A percentile compares a stretch with the other conserved stretches of the same genome.
phyloP scores from a whole-genome alignment of 2,329 filamentous ascomycete genomes.

The Aspergillus sp. region DNA sequence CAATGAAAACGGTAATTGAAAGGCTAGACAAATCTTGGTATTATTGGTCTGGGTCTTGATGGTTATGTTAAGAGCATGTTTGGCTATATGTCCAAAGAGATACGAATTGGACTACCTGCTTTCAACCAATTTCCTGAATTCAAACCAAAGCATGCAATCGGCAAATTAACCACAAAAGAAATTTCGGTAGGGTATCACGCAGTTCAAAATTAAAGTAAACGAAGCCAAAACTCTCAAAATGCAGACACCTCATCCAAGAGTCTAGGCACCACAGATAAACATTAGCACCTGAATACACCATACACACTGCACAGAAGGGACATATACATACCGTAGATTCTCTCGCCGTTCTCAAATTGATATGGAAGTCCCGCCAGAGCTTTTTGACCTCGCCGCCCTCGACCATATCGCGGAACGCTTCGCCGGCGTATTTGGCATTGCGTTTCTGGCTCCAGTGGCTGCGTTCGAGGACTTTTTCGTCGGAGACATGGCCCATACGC shows the following conservation, averaged over 20 bases:
- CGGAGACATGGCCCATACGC: constrained; percentile 56
- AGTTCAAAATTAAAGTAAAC: background rate
- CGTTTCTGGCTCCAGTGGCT: constrained; percentile 62
- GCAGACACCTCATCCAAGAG: background rate
- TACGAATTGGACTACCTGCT: too few species aligned
- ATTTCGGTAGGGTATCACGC: constrained; percentile 1
- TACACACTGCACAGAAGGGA: background rate
- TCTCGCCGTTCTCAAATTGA: constrained; percentile 59
- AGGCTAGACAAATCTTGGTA: too few species aligned
- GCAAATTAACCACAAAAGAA: background rate
- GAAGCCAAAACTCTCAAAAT: background rate
- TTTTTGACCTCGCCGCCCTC: constrained; percentile 57
- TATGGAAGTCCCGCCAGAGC: constrained; percentile 66
- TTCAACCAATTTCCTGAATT: too few species aligned
- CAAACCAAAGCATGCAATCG: too few species aligned
- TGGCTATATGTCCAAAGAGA: too few species aligned
- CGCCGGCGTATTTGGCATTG: constrained; percentile 60
- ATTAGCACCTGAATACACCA: background rate
- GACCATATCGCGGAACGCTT: constrained; percentile 66
- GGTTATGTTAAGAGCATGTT: too few species aligned
- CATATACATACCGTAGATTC: constrained; percentile 43
- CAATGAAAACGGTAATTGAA: too few species aligned
- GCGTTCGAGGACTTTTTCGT: constrained; percentile 60
- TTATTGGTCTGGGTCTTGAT: too few species aligned
- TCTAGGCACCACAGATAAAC: background rate